A percentile compares a stretch with the other conserved stretches of the same genome.
phyloP scores from a whole-genome alignment of 2,329 filamentous ascomycete species.

The Pezicula neosporulosa region DNA sequence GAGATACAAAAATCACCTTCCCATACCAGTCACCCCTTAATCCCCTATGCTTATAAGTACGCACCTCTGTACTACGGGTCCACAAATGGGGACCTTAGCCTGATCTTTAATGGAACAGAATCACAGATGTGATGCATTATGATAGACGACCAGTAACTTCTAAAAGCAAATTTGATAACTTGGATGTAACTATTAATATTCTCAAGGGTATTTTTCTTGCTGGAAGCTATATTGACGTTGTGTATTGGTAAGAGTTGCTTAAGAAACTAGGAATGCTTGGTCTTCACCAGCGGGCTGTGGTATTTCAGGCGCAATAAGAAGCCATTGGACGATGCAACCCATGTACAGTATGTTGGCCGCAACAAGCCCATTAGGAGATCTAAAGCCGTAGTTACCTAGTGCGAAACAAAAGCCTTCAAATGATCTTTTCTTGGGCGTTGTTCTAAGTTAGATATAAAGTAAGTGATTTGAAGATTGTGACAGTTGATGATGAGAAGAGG shows the following conservation, averaged over 20 bases:
- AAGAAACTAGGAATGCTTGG: constrained; percentile 54
- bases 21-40: background rate
- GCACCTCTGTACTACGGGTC: background rate
- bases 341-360: too few relatives aligned
- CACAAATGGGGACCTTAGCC: background rate
- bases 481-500: too few relatives aligned
- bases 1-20: constrained; percentile 17
- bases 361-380: too few relatives aligned
- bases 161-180: constrained; percentile 24
- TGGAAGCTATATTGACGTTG: constrained; percentile 36
- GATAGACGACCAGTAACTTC: constrained; percentile 13
- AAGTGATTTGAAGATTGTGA: too few relatives aligned
- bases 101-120: constrained; percentile 9
- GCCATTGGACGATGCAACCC: too few relatives aligned
- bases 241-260: constrained; percentile 54
- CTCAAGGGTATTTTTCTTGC: constrained; percentile 43
- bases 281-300: too few relatives aligned
- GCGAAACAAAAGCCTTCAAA: too few relatives aligned
- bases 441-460: too few relatives aligned
- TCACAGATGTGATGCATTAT: constrained; percentile 22
- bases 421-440: too few relatives aligned
- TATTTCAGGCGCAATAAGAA: too few relatives aligned
- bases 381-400: too few relatives aligned
- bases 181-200: constrained; percentile 36
- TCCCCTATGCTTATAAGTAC: background rate